phyloP scores from a whole-genome alignment of 805 yeast species.

The Yamadazyma insecticola region DNA sequence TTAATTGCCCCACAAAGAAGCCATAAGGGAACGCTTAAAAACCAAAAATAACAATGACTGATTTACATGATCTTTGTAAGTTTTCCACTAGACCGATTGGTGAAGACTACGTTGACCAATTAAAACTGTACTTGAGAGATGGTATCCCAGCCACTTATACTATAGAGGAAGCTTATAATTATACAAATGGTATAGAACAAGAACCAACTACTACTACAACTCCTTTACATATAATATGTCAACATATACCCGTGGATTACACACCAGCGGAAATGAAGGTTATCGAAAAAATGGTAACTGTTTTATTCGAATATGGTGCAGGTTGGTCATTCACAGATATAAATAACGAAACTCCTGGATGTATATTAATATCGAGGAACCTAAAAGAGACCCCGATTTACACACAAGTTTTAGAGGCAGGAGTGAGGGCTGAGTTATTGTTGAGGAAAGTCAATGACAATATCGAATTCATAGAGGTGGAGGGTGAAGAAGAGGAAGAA shows the following conservation, averaged over 20 bases:
- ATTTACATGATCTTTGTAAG: slow-evolving; percentile 60
- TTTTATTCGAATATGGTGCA: slow-evolving; percentile 78
- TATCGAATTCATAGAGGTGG: slow-evolving; percentile 54
- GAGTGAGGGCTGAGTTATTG: slow-evolving; percentile 83
- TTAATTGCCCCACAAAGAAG: background rate
- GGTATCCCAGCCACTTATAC: slow-evolving; percentile 87
- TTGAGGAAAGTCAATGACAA: slow-evolving; percentile 65
- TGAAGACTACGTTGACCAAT: slow-evolving; percentile 35
- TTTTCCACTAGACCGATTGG: slow-evolving; percentile 50
- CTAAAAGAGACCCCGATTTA: slow-evolving; percentile 36
- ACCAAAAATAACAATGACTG: slow-evolving; percentile 47
- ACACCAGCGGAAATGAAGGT: slow-evolving; percentile 39
- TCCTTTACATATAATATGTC: slow-evolving; percentile 68
- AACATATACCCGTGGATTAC: slow-evolving; percentile 45
- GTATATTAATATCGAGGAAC: slow-evolving; percentile 58
- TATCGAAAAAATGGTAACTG: slow-evolving; percentile 53
- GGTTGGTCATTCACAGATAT: slow-evolving; percentile 84
- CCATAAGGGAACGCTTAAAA: background rate
- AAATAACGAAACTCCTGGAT: slow-evolving; percentile 78
- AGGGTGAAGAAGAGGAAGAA: slow-evolving; percentile 19
- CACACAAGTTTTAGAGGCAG: slow-evolving; percentile 67
- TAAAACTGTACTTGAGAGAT: slow-evolving; percentile 44
- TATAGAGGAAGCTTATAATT: slow-evolving; percentile 66
- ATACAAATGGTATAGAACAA: slow-evolving; percentile 37
- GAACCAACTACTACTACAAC: slow-evolving; percentile 62